These are phyloP conservation scores for Malbranchea zuffiana DNA, from an alignment of 2,329 filamentous ascomycete species.

Conservation along the genomic window DNA sequence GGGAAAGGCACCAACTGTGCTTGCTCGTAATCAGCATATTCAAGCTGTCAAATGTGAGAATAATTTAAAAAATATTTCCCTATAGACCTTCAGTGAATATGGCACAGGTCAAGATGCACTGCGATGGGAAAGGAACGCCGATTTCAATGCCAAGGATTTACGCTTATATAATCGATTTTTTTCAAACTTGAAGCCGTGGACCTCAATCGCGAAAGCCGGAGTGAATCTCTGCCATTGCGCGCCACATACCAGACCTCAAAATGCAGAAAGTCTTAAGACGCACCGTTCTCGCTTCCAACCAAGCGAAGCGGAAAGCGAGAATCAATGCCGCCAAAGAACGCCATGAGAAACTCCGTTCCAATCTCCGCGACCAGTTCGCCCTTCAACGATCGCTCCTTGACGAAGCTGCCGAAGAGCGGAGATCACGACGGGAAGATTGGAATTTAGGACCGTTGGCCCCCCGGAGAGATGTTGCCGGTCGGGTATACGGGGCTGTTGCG, in stretches of 20 bases:
- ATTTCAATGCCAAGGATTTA: too few relatives aligned
- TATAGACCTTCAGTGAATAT: too few relatives aligned
- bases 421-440: conserved; percentile 63
- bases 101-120: too few relatives aligned
- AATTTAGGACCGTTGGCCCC: conserved; percentile 67
- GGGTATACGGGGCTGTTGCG: conserved; percentile 48
- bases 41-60: too few relatives aligned
- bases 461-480: conserved; percentile 56
- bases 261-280: conserved; percentile 65
- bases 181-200: too few relatives aligned
- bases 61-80: too few relatives aligned
- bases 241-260: too few relatives aligned
- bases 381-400: conserved; percentile 27
- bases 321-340: conserved; percentile 35
- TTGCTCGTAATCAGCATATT: too few relatives aligned
- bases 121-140: too few relatives aligned
- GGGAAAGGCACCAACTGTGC: too few relatives aligned
- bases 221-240: too few relatives aligned
- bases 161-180: too few relatives aligned
- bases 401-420: conserved; percentile 40
- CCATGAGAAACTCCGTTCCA: conserved; percentile 27
- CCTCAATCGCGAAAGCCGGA: not conserved
- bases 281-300: conserved; percentile 55
- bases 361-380: conserved; percentile 22
- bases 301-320: conserved; percentile 40